These are phyloP conservation scores for Grosmannia huntii DNA, from an alignment of 2,329 filamentous ascomycete species.

Conservation along the genomic window DNA sequence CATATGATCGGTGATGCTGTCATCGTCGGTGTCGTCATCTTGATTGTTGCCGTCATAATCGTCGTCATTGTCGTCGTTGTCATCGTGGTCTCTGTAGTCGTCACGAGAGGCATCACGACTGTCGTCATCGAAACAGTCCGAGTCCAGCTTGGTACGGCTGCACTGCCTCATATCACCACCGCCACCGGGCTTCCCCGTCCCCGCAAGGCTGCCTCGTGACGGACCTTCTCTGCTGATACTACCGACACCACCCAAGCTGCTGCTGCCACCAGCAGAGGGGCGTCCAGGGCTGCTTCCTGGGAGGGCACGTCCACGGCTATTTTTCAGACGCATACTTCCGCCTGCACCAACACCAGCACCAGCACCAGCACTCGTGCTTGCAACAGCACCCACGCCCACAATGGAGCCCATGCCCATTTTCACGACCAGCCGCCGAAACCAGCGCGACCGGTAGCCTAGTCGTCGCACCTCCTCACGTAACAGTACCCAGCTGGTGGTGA, in stretches of 20 bases:
- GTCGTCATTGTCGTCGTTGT: background rate
- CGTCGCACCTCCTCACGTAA: conserved; percentile 18
- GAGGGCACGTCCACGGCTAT: background rate
- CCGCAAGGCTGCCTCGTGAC: background rate
- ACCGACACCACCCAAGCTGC: background rate
- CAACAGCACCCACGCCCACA: background rate
- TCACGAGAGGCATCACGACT: background rate
- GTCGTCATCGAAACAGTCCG: background rate
- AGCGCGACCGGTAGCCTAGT: background rate
- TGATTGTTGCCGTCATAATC: background rate
- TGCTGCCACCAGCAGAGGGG: background rate
- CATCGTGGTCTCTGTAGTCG: background rate
- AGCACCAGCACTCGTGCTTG: background rate
- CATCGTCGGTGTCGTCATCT: background rate
- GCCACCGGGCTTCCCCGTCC: background rate
- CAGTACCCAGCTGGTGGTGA: conserved; percentile 44
- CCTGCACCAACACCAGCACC: background rate
- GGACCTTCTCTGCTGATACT: background rate
- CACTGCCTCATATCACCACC: background rate
- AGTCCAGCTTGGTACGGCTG: background rate
- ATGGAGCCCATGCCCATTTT: background rate
- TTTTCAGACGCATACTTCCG: background rate
- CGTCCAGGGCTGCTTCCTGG: background rate
- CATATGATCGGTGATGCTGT: background rate
- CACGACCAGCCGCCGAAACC: conserved; percentile 4